A percentile compares a stretch with the other conserved stretches of the same genome.
Evolutionary conservation across 2,329 filamentous ascomycete genomes (phyloP).

Genomic region (Coniochaeta sp.): DNA sequence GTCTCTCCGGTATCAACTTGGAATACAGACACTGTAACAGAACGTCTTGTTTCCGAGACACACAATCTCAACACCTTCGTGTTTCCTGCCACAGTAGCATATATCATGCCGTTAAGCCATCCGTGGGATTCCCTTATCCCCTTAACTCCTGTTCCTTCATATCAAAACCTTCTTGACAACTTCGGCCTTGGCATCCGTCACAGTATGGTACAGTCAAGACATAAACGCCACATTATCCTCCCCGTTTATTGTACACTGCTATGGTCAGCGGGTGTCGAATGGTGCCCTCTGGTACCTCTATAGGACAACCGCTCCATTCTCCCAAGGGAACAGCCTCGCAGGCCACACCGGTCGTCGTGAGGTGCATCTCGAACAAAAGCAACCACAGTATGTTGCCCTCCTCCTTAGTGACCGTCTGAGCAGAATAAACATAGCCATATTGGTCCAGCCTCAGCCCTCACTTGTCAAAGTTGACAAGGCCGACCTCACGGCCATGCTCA

Average conservation of each 20-base stretch:
- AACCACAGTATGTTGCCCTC: not conserved
- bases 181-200: not conserved
- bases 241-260: not conserved
- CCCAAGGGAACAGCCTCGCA: not conserved
- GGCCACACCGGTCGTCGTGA: not conserved
- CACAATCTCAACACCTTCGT: not conserved
- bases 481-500: constrained; percentile 41
- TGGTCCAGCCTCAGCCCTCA: constrained; percentile 16
- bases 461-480: constrained; percentile 36
- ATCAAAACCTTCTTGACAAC: not conserved
- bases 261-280: not conserved
- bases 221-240: not conserved
- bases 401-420: not conserved
- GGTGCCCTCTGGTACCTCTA: not conserved
- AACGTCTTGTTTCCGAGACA: not conserved
- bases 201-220: not conserved
- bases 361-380: not conserved
- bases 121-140: not conserved
- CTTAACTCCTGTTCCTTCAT: not conserved
- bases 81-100: not conserved
- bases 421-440: not conserved
- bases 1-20: not conserved
- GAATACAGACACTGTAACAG: not conserved
- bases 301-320: no score
- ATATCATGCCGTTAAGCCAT: not conserved